Evolutionary conservation across 139 green algal species (phyloP).

Genomic region (Ettlia oleoabundans): DNA sequence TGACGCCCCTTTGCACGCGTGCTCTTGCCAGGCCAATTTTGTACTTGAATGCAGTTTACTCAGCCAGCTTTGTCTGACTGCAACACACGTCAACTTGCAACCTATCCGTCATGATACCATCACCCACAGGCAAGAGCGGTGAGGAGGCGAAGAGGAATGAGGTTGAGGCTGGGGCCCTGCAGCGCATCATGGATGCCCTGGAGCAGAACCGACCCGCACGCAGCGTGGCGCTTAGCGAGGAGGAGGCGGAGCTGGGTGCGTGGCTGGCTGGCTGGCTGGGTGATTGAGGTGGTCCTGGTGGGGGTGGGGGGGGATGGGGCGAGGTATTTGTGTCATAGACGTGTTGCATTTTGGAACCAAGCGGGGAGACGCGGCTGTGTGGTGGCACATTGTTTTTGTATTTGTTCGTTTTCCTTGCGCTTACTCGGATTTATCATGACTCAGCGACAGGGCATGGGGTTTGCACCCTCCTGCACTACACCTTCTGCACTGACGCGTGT

Average conservation of each 20-base stretch:
- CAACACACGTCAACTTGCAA: neutral
- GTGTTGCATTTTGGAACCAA: too few species aligned
- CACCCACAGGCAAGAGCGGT: conserved; percentile 63
- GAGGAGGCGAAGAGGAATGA: conserved; percentile 75
- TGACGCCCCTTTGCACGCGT: too few species aligned
- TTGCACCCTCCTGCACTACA: too few species aligned
- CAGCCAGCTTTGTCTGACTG: neutral
- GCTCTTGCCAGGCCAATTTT: too few species aligned
- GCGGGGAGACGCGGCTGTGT: too few species aligned
- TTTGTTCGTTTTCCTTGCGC: too few species aligned
- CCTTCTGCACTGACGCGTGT: too few species aligned
- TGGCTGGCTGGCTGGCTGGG: neutral
- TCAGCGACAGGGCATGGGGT: too few species aligned
- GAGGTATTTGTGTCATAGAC: neutral
- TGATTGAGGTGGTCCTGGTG: neutral
- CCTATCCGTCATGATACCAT: neutral
- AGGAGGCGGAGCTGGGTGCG: conserved; percentile 66
- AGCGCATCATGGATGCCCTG: conserved; percentile 58
- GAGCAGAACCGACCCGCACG: conserved; percentile 80
- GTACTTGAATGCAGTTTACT: too few species aligned
- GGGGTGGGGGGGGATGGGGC: neutral
- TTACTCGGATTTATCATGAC: too few species aligned
- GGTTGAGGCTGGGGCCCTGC: conserved; percentile 78
- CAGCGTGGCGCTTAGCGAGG: conserved; percentile 72
- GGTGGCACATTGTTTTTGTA: too few species aligned